Percentiles rank a stretch among this genome's conserved stretches.
Evolutionary conservation across 345 rosid species (phyloP).

Genomic region (Pelargonium nanum): DNA sequence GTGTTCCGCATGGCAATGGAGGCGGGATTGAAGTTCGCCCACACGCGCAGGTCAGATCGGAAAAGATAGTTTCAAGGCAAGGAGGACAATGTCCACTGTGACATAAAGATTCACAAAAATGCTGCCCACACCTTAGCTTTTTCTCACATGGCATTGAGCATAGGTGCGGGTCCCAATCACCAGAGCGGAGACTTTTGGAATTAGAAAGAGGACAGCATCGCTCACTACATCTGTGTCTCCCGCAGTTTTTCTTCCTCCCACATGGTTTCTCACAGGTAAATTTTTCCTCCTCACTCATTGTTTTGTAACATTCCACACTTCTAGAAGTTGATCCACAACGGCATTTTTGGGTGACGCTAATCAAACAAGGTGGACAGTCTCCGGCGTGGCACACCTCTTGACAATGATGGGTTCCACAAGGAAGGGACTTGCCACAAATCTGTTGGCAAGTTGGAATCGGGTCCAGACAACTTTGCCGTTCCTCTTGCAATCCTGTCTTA

Average conservation of each 20-base stretch:
- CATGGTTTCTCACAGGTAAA: conserved; percentile 75
- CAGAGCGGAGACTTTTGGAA: conserved; percentile 26
- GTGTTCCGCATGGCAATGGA: conserved; percentile 90
- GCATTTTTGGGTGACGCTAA: conserved; percentile 62
- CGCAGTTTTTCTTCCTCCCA: conserved; percentile 76
- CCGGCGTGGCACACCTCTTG: conserved; percentile 71
- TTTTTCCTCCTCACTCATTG: conserved; percentile 36
- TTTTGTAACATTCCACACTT: conserved; percentile 62
- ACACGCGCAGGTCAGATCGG: conserved; percentile 88
- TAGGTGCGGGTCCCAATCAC: conserved; percentile 74
- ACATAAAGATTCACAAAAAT: conserved; percentile 76
- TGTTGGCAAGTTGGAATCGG: conserved; percentile 66
- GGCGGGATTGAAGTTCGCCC: conserved; percentile 90
- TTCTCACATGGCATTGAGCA: conserved; percentile 86
- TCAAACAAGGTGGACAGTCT: conserved; percentile 67
- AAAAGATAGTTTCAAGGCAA: conserved; percentile 79
- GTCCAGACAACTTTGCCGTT: conserved; percentile 74
- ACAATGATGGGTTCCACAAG: conserved; percentile 62
- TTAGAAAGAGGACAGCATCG: conserved; percentile 84
- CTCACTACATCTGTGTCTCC: conserved; percentile 89
- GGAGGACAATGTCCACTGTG: conserved; percentile 97
- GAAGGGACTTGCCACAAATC: conserved; percentile 58
- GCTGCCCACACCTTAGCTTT: conserved; percentile 88
- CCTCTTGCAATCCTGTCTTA: conserved; percentile 55
- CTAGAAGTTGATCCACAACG: conserved; percentile 66